A percentile compares a stretch with the other conserved stretches of the same genome.
phyloP scores from a whole-genome alignment of 257 asterid species.

The Solanum medicagineum region DNA sequence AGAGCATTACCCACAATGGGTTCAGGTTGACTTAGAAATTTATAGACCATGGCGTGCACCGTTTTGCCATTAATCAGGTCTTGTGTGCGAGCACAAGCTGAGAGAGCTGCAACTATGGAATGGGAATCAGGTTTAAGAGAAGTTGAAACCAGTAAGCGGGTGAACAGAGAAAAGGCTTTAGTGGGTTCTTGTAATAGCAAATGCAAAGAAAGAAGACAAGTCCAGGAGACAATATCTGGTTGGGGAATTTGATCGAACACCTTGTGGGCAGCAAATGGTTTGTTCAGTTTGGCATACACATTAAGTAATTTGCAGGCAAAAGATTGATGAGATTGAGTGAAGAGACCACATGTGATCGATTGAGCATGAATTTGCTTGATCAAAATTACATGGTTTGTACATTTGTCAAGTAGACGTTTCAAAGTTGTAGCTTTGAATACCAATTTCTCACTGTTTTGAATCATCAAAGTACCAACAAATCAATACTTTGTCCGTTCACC shows the following conservation, averaged over 20 bases:
- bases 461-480: background rate
- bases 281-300: conserved; percentile 26
- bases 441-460: background rate
- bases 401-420: conserved; percentile 21
- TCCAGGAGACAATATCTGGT: conserved; percentile 61
- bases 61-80: conserved; percentile 34
- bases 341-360: conserved; percentile 24
- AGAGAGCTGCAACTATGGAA: conserved; percentile 51
- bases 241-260: conserved; percentile 36
- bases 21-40: conserved; percentile 23
- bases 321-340: conserved; percentile 10
- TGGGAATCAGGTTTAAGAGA: conserved; percentile 45
- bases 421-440: background rate
- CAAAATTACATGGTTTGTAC: conserved; percentile 16
- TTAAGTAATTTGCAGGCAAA: conserved; percentile 40
- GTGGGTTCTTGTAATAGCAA: conserved; percentile 39
- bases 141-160: conserved; percentile 15
- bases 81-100: conserved; percentile 48
- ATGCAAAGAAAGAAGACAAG: conserved; percentile 45
- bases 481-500: background rate
- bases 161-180: conserved; percentile 30
- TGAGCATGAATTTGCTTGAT: conserved; percentile 45
- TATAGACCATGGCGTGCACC: conserved; percentile 51
- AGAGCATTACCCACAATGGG: conserved; percentile 46
- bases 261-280: conserved; percentile 25